Conservation (phyloP, 345 rosid genomes). For the Excoecaria agallocha region DNA sequence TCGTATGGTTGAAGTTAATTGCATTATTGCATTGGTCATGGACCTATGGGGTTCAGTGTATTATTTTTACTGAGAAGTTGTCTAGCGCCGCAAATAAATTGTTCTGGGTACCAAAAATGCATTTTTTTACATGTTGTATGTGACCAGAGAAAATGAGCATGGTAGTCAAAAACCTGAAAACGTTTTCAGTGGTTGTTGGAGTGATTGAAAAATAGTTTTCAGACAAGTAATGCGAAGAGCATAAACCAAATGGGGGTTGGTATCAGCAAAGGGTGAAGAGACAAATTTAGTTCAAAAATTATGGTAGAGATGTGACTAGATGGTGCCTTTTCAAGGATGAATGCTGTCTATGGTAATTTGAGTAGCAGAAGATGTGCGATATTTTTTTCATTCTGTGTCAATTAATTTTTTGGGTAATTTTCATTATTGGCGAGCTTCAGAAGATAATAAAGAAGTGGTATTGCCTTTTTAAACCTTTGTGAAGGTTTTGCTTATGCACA, state of each 20-base stretch:
- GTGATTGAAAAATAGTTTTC: not conserved
- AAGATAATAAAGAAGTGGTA: not conserved
- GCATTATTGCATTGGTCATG: not conserved
- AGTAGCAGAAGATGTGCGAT: not conserved
- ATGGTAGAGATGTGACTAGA: not conserved
- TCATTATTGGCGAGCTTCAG: not conserved
- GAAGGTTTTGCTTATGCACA: slow-evolving; percentile 2
- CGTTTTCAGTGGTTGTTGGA: not conserved
- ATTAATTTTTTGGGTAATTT: not conserved
- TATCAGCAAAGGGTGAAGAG: not conserved
- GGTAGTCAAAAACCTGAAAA: not conserved
- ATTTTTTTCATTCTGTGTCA: not conserved
- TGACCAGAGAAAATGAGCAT: not conserved
- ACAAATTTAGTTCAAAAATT: not conserved
- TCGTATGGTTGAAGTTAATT: not conserved
- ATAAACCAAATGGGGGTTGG: not conserved
- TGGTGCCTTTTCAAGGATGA: not conserved
- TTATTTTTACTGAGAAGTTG: not conserved
- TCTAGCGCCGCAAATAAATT: not conserved
- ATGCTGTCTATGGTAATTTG: not conserved
- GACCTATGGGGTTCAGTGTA: not conserved
- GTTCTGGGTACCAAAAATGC: not conserved
- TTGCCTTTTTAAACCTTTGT: not conserved
- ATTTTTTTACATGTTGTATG: not conserved
- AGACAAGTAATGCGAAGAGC: not conserved